These are phyloP conservation scores for Endoconidiophora polonica DNA, from an alignment of 2,329 filamentous ascomycete genomes.

Conservation along the genomic window DNA sequence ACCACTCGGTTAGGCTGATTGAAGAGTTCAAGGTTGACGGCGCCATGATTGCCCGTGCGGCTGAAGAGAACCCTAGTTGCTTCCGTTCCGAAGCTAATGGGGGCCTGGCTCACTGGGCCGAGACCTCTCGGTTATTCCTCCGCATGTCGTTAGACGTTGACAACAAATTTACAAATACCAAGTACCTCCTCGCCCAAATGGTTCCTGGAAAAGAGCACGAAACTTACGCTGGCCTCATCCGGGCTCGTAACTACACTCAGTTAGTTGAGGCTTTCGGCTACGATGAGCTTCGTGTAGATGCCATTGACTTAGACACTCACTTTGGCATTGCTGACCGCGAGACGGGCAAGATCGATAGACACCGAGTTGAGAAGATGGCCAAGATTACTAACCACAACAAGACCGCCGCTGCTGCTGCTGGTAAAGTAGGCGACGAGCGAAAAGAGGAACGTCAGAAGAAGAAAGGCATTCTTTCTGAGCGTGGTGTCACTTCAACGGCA, in stretches of 20 bases:
- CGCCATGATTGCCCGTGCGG: slow-evolving; percentile 90
- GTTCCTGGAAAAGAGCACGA: slow-evolving; percentile 58
- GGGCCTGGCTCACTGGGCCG: slow-evolving; percentile 55
- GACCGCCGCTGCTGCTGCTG: slow-evolving; percentile 26
- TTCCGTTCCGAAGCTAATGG: slow-evolving; percentile 58
- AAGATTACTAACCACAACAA: slow-evolving; percentile 17
- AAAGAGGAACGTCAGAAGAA: slow-evolving; percentile 20
- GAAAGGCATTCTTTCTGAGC: slow-evolving; percentile 23
- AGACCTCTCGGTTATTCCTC: slow-evolving; percentile 64
- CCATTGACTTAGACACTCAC: slow-evolving; percentile 46
- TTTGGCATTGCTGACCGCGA: slow-evolving; percentile 25
- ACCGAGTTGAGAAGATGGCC: slow-evolving; percentile 10
- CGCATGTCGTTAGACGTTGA: slow-evolving; percentile 56
- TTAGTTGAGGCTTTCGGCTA: slow-evolving; percentile 49
- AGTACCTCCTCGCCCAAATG: slow-evolving; percentile 73
- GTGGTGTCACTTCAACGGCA: slow-evolving; percentile 15
- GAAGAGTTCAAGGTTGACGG: slow-evolving; percentile 74
- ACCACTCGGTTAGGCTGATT: slow-evolving; percentile 55
- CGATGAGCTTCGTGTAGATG: slow-evolving; percentile 44
- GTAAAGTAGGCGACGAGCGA: slow-evolving; percentile 26
- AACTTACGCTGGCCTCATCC: slow-evolving; percentile 43
- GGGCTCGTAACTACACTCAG: slow-evolving; percentile 54
- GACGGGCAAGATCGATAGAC: slow-evolving; percentile 10
- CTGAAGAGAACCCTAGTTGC: slow-evolving; percentile 79
- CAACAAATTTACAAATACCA: slow-evolving; percentile 85